These are phyloP conservation scores for Jacaranda mimosifolia DNA, from an alignment of 257 asterid species.

Conservation along the genomic window DNA sequence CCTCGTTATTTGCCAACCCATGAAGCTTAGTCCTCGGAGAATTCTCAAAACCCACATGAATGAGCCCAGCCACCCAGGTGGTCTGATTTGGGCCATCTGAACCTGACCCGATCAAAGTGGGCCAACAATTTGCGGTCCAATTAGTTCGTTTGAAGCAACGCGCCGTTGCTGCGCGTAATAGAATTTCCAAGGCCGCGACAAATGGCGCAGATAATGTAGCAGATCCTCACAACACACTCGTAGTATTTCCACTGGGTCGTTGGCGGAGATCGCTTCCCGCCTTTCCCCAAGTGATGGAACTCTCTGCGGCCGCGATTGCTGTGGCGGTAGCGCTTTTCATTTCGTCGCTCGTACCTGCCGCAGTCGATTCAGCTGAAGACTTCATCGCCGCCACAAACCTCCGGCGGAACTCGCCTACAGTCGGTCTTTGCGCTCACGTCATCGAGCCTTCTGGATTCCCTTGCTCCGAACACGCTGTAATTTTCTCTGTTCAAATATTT, in stretches of 20 bases:
- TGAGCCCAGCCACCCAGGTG: too few species aligned
- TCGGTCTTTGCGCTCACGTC: slow-evolving; percentile 76
- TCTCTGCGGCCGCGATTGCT: slow-evolving; percentile 37
- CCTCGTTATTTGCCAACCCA: too few species aligned
- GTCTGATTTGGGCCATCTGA: too few species aligned
- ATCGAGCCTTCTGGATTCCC: slow-evolving; percentile 81
- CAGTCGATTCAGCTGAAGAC: slow-evolving; percentile 47
- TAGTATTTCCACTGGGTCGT: slow-evolving; percentile 34
- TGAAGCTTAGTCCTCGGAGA: too few species aligned
- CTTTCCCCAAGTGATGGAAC: slow-evolving; percentile 34
- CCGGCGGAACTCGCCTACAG: slow-evolving; percentile 51
- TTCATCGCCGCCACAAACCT: slow-evolving; percentile 41
- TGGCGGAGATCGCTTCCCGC: slow-evolving; percentile 40
- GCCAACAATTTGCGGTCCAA: too few species aligned
- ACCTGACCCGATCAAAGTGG: too few species aligned
- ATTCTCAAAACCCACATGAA: too few species aligned
- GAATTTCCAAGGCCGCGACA: neutral
- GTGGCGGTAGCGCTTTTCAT: slow-evolving; percentile 36
- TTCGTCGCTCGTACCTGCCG: slow-evolving; percentile 39
- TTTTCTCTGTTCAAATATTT: slow-evolving; percentile 27
- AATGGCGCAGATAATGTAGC: slow-evolving; percentile 17
- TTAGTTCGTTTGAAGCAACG: neutral
- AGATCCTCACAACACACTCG: slow-evolving; percentile 26
- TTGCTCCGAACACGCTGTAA: slow-evolving; percentile 86
- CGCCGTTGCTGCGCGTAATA: slow-evolving; percentile 35